A percentile compares a stretch with the other conserved stretches of the same genome.
Evolutionary conservation across 2,329 filamentous ascomycete species (phyloP).

Genomic region (Exophiala sideris): DNA sequence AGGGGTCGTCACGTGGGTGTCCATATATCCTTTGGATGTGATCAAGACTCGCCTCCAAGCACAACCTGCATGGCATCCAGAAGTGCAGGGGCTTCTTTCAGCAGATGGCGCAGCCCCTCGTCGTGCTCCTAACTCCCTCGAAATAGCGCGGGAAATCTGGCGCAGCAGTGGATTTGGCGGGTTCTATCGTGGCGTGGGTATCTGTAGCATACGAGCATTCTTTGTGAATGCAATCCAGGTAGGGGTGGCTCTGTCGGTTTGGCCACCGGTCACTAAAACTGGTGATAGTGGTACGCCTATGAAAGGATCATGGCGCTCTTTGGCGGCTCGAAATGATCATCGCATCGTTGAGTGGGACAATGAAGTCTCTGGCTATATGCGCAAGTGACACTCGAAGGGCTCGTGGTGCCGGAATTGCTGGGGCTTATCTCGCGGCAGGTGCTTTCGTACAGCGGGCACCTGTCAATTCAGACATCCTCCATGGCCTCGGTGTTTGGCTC

Average conservation of each 20-base stretch:
- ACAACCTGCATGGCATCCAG: constrained; percentile 45
- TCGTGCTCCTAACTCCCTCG: constrained; percentile 50
- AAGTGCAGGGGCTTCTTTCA: constrained; percentile 26
- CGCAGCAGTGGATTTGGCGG: constrained; percentile 56
- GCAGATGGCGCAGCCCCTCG: constrained; percentile 28
- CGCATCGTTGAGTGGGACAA: not conserved
- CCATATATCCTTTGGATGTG: constrained; percentile 86
- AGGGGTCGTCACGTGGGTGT: constrained; percentile 83
- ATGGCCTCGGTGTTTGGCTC: constrained; percentile 9
- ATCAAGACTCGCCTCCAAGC: constrained; percentile 91
- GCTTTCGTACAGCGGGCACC: not conserved
- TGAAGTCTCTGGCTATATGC: not conserved
- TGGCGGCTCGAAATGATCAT: constrained; percentile 3
- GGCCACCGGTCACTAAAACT: constrained; percentile 8
- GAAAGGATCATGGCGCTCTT: constrained; percentile 71
- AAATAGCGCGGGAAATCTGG: constrained; percentile 66
- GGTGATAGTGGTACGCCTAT: constrained; percentile 74
- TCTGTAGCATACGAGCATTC: constrained; percentile 84
- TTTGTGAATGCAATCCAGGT: constrained; percentile 83
- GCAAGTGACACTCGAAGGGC: too few species aligned
- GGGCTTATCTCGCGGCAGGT: not conserved
- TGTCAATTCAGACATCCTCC: constrained; percentile 14
- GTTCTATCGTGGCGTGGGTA: constrained; percentile 71
- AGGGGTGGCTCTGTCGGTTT: constrained; percentile 25
- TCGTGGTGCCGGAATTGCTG: too few species aligned